Conservation (phyloP, 75 land plant species). For the Azolla pinnata region DNA sequence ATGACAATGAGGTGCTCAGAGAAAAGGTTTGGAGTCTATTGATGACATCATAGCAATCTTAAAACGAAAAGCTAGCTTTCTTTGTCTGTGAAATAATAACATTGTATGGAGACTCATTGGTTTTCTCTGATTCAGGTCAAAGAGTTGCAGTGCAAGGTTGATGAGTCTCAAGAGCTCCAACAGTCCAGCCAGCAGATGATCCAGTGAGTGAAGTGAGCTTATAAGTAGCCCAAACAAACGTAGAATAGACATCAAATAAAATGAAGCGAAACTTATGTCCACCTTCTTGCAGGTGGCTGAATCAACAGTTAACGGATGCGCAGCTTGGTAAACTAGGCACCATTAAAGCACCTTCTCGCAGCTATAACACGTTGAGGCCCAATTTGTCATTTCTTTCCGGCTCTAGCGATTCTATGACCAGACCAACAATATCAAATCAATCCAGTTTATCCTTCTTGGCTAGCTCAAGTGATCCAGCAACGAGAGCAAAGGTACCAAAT, state of each 20-base stretch:
- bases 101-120: no score
- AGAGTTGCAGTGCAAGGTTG: conserved; percentile 18
- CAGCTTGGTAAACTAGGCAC: conserved; percentile 19
- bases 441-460: no score
- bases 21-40: conserved; percentile 21
- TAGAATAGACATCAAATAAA: no score
- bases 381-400: not conserved
- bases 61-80: no score
- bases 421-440: no score
- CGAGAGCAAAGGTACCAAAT: no score
- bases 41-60: no score
- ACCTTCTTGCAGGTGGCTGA: conserved; percentile 19
- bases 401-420: no score
- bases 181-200: conserved; percentile 37
- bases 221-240: not conserved
- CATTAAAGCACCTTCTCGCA: conserved; percentile 14
- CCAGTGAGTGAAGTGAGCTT: conserved; percentile 12
- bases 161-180: conserved; percentile 26
- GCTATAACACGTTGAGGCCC: conserved; percentile 3
- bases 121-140: conserved; percentile 19
- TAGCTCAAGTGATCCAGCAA: no score
- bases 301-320: conserved; percentile 24
- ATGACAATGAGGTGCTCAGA: conserved; percentile 16
- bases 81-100: no score
- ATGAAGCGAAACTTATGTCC: no score